Percentiles rank a stretch among this genome's conserved stretches.
These are phyloP conservation scores for Xylariomycetidae sp. DNA, from an alignment of 2,329 filamentous ascomycete species.

Conservation along the genomic window DNA sequence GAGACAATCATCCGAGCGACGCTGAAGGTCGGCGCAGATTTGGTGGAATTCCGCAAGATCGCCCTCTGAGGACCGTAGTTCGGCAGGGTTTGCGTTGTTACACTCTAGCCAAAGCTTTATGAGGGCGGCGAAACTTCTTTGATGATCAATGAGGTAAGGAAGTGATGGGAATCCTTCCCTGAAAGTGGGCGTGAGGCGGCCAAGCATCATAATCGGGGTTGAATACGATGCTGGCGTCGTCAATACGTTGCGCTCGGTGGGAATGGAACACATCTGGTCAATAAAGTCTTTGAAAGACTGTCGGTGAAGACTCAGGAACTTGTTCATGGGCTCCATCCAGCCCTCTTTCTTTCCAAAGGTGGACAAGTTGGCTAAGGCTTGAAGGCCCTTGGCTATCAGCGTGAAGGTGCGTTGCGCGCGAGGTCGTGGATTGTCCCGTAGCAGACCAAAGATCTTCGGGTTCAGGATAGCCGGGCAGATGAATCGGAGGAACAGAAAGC, in stretches of 20 bases:
- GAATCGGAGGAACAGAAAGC: conserved; percentile 89
- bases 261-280: conserved; percentile 78
- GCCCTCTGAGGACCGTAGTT: conserved; percentile 35
- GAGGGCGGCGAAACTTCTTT: conserved; percentile 76
- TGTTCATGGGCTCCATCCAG: conserved; percentile 99
- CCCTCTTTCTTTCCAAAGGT: conserved; percentile 90
- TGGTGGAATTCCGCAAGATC: conserved; percentile 49
- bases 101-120: conserved; percentile 73
- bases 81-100: conserved; percentile 28
- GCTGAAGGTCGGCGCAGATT: conserved; percentile 44
- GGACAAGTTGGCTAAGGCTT: conserved; percentile 84
- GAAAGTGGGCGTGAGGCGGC: conserved; percentile 70
- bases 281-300: conserved; percentile 81
- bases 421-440: conserved; percentile 74
- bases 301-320: conserved; percentile 69
- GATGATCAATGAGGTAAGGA: conserved; percentile 86
- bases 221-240: conserved; percentile 79
- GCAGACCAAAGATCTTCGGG: conserved; percentile 83
- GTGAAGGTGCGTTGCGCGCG: conserved; percentile 84
- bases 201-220: conserved; percentile 84
- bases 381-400: conserved; percentile 84
- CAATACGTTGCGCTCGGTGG: conserved; percentile 59
- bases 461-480: conserved; percentile 96
- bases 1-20: conserved; percentile 45
- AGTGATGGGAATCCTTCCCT: conserved; percentile 90